phyloP scores from a whole-genome alignment of 2,329 filamentous ascomycete genomes.

The Emergomyces pasteurianus region DNA sequence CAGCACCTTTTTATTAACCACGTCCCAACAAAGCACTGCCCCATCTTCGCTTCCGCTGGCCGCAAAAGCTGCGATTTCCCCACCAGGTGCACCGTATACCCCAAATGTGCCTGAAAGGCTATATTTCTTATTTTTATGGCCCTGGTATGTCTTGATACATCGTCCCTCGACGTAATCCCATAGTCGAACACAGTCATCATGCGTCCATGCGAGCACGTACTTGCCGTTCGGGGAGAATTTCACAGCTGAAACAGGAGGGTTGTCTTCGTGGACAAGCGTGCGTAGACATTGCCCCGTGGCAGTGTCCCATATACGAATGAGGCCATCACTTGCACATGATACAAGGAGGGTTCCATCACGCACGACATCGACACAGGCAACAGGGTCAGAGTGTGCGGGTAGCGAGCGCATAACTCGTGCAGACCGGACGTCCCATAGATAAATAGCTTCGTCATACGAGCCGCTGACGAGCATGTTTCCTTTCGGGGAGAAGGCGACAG shows the following conservation, averaged over 20 bases:
- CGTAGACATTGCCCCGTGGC: conserved; percentile 88
- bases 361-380: conserved; percentile 86
- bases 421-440: conserved; percentile 88
- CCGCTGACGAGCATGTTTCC: conserved; percentile 94
- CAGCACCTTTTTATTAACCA: conserved; percentile 69
- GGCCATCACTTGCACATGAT: conserved; percentile 80
- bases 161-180: conserved; percentile 92
- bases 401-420: conserved; percentile 79
- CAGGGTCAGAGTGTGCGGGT: conserved; percentile 89
- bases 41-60: conserved; percentile 78
- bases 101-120: conserved; percentile 81
- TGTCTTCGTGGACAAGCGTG: conserved; percentile 92
- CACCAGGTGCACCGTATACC: conserved; percentile 39
- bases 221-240: conserved; percentile 90
- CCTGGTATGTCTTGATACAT: conserved; percentile 95
- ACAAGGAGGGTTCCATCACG: conserved; percentile 84
- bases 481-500: conserved; percentile 89
- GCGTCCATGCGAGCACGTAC: conserved; percentile 80
- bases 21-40: conserved; percentile 77
- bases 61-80: conserved; percentile 46
- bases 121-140: conserved; percentile 72
- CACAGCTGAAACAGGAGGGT: conserved; percentile 77
- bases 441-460: conserved; percentile 93
- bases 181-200: conserved; percentile 78
- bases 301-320: conserved; percentile 94